Evolutionary conservation across 768 basidiomycete species (phyloP), one percentile per base, ranked within the genome.

Genomic region (Zangia roseola): DNA sequence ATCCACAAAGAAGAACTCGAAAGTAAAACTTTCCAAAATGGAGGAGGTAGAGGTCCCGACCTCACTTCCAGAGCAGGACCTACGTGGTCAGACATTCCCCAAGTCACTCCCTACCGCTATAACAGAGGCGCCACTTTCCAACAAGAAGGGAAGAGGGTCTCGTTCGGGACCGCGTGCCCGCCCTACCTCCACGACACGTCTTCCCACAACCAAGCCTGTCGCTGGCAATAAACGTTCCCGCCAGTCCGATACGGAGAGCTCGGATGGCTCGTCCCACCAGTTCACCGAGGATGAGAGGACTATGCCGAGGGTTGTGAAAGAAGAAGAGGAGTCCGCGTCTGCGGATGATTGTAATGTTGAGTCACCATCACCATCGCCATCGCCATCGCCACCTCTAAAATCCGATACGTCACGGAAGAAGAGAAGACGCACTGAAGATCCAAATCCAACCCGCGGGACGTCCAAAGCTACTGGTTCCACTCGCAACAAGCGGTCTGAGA

Each of bases 61-160:
- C 0, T 87, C 84, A 16, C 68, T 80, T 37, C 82, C 83, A 4
- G 76, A 78, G 33, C 78, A 84, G 59, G 79, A 81, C 36, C 57
- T 61, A 28, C 57, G 55, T 14, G 37, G 26, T 16, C 50, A 58
- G n/a, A 23, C 49, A 6, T 40, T 33, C 10, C 46, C 45, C 28
- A 47, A 14, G 26, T 52, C 50, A 31, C 45, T 43, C 31, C 58
- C 51, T 39, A 34, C 28, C 19, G 23, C 43, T 39, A 24, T 40
- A 20, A 42, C 42, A 16, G 49, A 44, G 19, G 17, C 44, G 10
- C 43, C 20, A 24, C 34, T 53, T 44, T 37, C 43, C 16, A 58
- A 52, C 47, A 47, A 47, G 39, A 50, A 40, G 23, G 45, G 28
- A 37, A 25, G 39, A 24, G 41, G 33, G 9, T 25, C 36, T 28